Conservation (phyloP, 768 basidiomycete genomes). For the Grammothele lineata region DNA sequence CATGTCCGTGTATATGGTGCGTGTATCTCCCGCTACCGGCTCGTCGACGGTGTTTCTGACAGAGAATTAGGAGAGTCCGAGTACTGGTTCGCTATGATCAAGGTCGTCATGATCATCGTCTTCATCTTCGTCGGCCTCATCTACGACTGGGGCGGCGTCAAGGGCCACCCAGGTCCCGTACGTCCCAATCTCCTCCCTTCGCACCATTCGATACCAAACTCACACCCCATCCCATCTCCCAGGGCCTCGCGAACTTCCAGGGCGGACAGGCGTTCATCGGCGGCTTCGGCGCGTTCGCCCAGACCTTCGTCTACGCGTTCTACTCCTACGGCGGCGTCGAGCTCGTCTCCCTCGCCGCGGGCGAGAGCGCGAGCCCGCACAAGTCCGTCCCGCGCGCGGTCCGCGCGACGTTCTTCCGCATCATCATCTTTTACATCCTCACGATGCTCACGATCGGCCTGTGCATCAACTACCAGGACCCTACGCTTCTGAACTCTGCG, state of each 20-base stretch:
- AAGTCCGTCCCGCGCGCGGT: slow-evolving; percentile 57
- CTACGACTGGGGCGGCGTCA: slow-evolving; percentile 57
- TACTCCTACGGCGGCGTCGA: slow-evolving; percentile 70
- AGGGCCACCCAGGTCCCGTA: slow-evolving; percentile 54
- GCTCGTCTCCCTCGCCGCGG: slow-evolving; percentile 69
- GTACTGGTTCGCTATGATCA: slow-evolving; percentile 62
- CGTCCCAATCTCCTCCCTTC: slow-evolving; percentile 18
- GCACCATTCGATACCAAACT: neutral
- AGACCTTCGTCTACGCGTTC: slow-evolving; percentile 64
- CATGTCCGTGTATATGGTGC: slow-evolving; percentile 54
- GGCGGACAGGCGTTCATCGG: slow-evolving; percentile 50
- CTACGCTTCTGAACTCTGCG: slow-evolving; percentile 45
- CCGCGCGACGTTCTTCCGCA: slow-evolving; percentile 58
- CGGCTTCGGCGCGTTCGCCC: slow-evolving; percentile 48
- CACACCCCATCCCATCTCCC: neutral
- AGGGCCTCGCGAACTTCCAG: slow-evolving; percentile 51
- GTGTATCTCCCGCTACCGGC: slow-evolving; percentile 9
- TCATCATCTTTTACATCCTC: slow-evolving; percentile 60
- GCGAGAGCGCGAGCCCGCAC: slow-evolving; percentile 61
- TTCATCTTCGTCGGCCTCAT: slow-evolving; percentile 64
- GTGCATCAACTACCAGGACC: slow-evolving; percentile 58
- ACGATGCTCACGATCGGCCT: slow-evolving; percentile 63
- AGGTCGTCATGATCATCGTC: slow-evolving; percentile 56
- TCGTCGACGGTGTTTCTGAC: neutral
- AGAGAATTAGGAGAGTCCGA: slow-evolving; percentile 44